A percentile compares a stretch with the other conserved stretches of the same genome.
Conservation (phyloP, 164 flowering plant species). For the Houttuynia cordata region DNA sequence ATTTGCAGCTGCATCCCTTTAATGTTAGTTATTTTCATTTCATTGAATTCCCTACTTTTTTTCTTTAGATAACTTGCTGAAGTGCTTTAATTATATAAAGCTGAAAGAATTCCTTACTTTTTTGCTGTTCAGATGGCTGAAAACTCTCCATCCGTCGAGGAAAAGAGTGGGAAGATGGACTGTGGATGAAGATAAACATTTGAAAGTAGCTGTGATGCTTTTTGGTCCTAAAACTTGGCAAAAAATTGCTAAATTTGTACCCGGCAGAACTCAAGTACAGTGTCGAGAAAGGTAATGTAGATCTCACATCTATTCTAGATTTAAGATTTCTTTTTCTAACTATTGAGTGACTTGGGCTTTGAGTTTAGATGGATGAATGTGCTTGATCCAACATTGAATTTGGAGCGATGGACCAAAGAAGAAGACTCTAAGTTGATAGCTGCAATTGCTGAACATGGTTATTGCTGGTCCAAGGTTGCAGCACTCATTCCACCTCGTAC, state of each 20-base stretch:
- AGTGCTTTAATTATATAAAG: background rate
- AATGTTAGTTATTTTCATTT: too few relatives aligned
- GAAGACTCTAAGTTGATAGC: constrained; percentile 55
- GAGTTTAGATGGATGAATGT: constrained; percentile 68
- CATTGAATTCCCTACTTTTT: background rate
- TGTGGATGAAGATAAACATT: constrained; percentile 66
- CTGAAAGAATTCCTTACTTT: background rate
- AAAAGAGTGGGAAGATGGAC: constrained; percentile 60
- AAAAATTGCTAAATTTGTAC: constrained; percentile 65
- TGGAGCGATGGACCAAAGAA: constrained; percentile 61
- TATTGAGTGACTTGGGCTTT: constrained; percentile 10
- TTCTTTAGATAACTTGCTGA: background rate
- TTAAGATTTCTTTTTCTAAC: background rate
- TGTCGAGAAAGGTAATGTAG: constrained; percentile 82
- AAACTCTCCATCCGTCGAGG: constrained; percentile 63
- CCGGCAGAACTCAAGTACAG: constrained; percentile 76
- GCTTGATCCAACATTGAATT: constrained; percentile 69
- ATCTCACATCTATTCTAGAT: background rate
- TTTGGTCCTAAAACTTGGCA: constrained; percentile 77
- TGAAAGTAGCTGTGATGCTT: constrained; percentile 68
- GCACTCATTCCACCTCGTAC: constrained; percentile 63
- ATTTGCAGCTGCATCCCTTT: too few relatives aligned
- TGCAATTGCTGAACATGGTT: constrained; percentile 50
- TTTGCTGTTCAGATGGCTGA: constrained; percentile 58
- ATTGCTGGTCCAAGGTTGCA: constrained; percentile 86